Base-by-base conservation (phyloP, 2,329 filamentous ascomycete genomes). In the Sporothrix mexicana region DNA sequence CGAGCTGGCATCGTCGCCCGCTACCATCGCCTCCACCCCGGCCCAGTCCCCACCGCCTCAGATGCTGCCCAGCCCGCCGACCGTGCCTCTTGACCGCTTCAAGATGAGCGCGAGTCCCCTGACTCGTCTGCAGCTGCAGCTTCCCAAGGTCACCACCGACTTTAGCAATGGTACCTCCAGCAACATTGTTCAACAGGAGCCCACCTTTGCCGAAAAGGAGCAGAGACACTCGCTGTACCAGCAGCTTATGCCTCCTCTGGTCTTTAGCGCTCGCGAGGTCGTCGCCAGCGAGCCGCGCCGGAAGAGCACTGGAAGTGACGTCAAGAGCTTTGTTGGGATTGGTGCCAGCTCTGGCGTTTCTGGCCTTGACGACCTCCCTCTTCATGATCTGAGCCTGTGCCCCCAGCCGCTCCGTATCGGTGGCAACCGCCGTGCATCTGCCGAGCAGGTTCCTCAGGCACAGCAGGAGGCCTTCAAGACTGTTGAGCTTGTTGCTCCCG, bases 371-470 rank as follows among this genome's bases (percentile, higher is more conserved):
- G n/a, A 17, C 2, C 47, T 55, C 10, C 59, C 59, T 1, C 4
- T 55, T 23, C 55, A 36, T 12, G 47, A 55, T 30, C 9, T 20
- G 25, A 53, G 57, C n/a, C 36, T 71, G n/a, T 71, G 30, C 13
- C 69, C 69, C 1, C 59, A 45, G 57, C 69, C 69, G 30, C 69
- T 71, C 6, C 59, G 47, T n/a, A 62, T 71, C 20, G 69, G 69
- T 10, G 66, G 66, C 23, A 49, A 68, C 9, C 69, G 57, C 8
- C 69, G 23, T 7, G 12, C 13, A n/a, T 57, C 43, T 25, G 9
- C 62, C 7, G 53, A 47, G 3, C 53, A 30, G 53, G n/a, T 12
- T 8, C 41, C 8, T 2, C 51, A 59, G 36, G 15, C 49, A 12
- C 4, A 25, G n/a, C 7, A 64, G 36, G 36, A 64, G 5, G 13